phyloP scores from a whole-genome alignment of 108 stramenopile genomes.

The Ochromonas danica region DNA sequence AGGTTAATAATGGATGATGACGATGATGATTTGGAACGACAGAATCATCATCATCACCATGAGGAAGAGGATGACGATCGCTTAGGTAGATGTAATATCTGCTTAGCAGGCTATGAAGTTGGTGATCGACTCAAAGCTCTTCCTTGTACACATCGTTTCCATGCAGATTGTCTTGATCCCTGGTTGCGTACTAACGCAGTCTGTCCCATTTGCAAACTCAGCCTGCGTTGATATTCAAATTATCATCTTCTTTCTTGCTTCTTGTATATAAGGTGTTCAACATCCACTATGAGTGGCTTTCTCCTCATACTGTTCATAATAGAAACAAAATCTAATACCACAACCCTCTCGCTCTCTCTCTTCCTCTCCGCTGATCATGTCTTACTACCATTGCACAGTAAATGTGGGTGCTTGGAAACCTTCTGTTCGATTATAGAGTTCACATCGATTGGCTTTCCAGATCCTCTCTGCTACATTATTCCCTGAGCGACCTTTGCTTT shows the following conservation, averaged over 20 bases:
- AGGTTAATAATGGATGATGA: background rate
- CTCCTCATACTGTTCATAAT: no score
- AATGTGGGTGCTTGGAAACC: background rate
- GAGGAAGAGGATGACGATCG: background rate
- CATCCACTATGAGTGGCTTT: no score
- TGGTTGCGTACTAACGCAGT: conserved; percentile 8
- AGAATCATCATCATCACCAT: background rate
- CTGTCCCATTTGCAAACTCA: conserved; percentile 16
- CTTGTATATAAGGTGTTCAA: no score
- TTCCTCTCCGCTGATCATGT: no score
- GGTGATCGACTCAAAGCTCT: background rate
- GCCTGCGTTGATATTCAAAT: no score
- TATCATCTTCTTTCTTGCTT: no score
- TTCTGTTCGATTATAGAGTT: background rate
- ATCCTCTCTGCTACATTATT: background rate
- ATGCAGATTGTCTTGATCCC: background rate
- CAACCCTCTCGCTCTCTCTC: no score
- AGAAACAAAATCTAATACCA: no score
- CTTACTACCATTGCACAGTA: background rate
- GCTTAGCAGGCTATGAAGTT: background rate
- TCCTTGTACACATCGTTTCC: background rate
- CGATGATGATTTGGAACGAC: background rate
- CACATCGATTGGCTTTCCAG: background rate
- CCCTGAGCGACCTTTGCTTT: background rate
- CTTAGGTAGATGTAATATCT: background rate